Conservation (phyloP, 2,329 filamentous ascomycete species). For the Colletotrichum brevisporum region DNA sequence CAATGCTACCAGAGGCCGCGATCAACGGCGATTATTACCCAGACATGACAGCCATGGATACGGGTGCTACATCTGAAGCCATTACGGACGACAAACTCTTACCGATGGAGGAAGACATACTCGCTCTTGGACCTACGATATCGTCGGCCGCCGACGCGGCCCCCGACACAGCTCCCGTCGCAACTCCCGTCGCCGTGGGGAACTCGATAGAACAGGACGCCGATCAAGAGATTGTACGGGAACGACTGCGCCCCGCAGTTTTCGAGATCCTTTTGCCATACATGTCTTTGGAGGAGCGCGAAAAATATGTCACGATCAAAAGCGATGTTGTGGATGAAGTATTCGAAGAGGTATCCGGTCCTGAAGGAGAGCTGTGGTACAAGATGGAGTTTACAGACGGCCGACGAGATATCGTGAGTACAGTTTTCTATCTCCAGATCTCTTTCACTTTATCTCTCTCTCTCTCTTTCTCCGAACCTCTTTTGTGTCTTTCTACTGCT, state of each 20-base stretch:
- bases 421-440: neutral
- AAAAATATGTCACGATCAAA: constrained; percentile 48
- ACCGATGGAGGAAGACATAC: too few species aligned
- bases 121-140: too few species aligned
- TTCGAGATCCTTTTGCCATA: constrained; percentile 52
- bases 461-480: too few species aligned
- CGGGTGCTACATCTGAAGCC: too few species aligned
- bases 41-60: too few species aligned
- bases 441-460: neutral
- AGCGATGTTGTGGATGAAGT: constrained; percentile 58
- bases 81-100: too few species aligned
- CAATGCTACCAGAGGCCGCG: neutral
- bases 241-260: constrained; percentile 1
- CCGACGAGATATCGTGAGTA: constrained; percentile 60
- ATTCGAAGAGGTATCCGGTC: constrained; percentile 47
- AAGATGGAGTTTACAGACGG: constrained; percentile 63
- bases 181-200: too few species aligned
- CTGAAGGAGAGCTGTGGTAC: constrained; percentile 48
- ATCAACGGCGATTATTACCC: neutral
- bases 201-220: too few species aligned
- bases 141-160: too few species aligned
- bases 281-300: constrained; percentile 45
- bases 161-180: too few species aligned
- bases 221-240: constrained; percentile 1
- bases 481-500: too few species aligned